Evolutionary conservation across 345 rosid genomes (phyloP), one percentile per base, ranked within the genome.

Genomic region (Lagerstroemia speciosa): DNA sequence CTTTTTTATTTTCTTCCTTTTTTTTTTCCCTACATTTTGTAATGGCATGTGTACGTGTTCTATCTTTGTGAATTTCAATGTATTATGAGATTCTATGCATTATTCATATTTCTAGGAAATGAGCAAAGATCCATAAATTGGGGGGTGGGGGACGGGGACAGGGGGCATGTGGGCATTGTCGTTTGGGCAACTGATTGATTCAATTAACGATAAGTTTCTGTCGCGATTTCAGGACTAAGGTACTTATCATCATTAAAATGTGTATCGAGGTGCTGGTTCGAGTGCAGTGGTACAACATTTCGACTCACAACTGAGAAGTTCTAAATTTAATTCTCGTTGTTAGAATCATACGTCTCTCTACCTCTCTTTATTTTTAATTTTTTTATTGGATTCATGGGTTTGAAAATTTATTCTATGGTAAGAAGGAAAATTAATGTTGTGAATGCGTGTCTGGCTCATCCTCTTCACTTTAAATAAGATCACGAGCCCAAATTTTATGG

Each of bases 41-140:
- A n/a, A 38, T 63, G 40, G 40, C 26, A 19, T 33, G 26, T 63
- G 40, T 34, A 63, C 40, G 43, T 63, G 17, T 30, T 62, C 1
- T 63, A 63, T 62, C n/a, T 62, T 41, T 8, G 19, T 66, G 3
- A 38, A 66, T 22, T 26, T 66, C 26, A 30, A 66, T n/a, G 52
- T 40, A 37, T 40, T 27, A 66, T 41, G 68, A 38, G 27, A n/a
- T 31, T 67, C 60, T 50, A 19, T 43, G 26, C 5, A 4, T 6
- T 32, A 8, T 5, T 31, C 19, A 67, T 66, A 67, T 72, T 43
- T 11, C 10, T n/a, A 26, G 30, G 61, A 55, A 55, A 55, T 6
- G 72, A 31, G 68, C 52, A 65, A n/a, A 24, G 76, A 77, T 78
- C 74, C 83, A 69, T 71, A 52, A 69, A 73, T 15, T 67, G 67